phyloP scores from a whole-genome alignment of 129 eudicot genomes.

The Arctium minus region DNA sequence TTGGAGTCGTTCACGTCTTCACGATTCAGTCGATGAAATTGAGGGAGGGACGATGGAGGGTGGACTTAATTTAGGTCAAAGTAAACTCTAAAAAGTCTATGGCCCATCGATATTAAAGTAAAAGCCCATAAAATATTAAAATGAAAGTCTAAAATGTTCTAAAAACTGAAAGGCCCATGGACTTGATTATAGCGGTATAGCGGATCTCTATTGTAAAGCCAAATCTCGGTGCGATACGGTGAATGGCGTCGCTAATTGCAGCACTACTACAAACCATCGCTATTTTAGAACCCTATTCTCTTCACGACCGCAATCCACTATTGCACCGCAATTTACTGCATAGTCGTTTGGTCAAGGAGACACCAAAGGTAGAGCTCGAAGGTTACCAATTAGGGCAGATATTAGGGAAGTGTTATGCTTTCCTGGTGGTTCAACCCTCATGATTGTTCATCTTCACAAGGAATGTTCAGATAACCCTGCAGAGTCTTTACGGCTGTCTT shows the following conservation, averaged over 20 bases:
- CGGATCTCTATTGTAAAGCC: neutral
- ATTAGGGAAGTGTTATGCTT: constrained; percentile 76
- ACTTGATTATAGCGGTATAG: no score
- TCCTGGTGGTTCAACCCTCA: constrained; percentile 94
- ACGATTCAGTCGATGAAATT: no score
- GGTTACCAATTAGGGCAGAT: constrained; percentile 69
- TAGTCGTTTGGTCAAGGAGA: constrained; percentile 70
- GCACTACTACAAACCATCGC: neutral
- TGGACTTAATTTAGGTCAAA: no score
- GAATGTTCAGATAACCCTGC: constrained; percentile 28
- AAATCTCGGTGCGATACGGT: neutral
- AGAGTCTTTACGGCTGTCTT: constrained; percentile 18
- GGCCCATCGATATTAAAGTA: no score
- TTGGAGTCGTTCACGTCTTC: neutral
- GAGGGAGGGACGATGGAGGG: no score
- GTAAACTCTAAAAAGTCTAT: no score
- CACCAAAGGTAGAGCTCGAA: constrained; percentile 72
- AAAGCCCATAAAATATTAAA: no score
- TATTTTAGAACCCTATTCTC: no score
- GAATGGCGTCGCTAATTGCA: neutral
- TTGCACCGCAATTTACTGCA: neutral
- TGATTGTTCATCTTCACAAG: constrained; percentile 59
- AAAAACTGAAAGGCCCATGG: no score
- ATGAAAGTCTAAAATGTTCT: no score
- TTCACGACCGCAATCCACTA: neutral